phyloP scores from a whole-genome alignment of 1,284 basidiomycete species.

The Leccinum pachyderme region DNA sequence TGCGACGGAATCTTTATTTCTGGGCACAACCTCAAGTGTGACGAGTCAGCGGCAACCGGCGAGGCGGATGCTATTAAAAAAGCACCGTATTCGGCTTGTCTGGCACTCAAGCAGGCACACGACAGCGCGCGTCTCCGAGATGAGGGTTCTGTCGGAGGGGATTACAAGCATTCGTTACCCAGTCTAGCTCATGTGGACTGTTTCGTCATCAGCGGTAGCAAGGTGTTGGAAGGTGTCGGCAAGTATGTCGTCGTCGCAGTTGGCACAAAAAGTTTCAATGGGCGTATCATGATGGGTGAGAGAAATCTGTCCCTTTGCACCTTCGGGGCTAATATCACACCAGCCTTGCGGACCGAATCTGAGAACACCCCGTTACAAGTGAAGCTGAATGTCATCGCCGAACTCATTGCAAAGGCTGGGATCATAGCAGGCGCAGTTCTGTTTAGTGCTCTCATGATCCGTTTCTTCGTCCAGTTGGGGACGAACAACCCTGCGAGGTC shows the following conservation, averaged over 20 bases:
- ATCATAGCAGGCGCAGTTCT: constrained; percentile 79
- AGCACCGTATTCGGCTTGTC: constrained; percentile 75
- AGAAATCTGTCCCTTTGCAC: background rate
- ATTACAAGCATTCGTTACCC: constrained; percentile 21
- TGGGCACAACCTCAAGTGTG: constrained; percentile 94
- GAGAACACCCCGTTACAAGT: constrained; percentile 92
- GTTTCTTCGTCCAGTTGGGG: constrained; percentile 88
- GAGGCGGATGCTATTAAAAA: constrained; percentile 97
- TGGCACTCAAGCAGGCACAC: constrained; percentile 41
- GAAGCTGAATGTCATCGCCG: constrained; percentile 91
- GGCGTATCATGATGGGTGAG: constrained; percentile 93
- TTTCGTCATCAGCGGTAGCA: constrained; percentile 92
- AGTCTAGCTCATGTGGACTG: constrained; percentile 73
- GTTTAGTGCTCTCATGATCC: constrained; percentile 87
- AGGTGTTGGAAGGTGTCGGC: constrained; percentile 94
- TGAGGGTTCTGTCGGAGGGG: constrained; percentile 21
- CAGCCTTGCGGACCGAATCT: constrained; percentile 76
- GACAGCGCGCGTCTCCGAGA: constrained; percentile 23
- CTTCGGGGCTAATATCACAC: constrained; percentile 12
- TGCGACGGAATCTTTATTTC: constrained; percentile 93
- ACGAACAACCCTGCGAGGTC: constrained; percentile 51
- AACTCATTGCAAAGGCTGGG: constrained; percentile 92
- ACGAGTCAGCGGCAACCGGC: constrained; percentile 95
- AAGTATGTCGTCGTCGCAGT: constrained; percentile 91
- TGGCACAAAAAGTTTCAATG: constrained; percentile 91